Base-by-base conservation (phyloP, 148 eudicot species). In the Drosera capensis region DNA sequence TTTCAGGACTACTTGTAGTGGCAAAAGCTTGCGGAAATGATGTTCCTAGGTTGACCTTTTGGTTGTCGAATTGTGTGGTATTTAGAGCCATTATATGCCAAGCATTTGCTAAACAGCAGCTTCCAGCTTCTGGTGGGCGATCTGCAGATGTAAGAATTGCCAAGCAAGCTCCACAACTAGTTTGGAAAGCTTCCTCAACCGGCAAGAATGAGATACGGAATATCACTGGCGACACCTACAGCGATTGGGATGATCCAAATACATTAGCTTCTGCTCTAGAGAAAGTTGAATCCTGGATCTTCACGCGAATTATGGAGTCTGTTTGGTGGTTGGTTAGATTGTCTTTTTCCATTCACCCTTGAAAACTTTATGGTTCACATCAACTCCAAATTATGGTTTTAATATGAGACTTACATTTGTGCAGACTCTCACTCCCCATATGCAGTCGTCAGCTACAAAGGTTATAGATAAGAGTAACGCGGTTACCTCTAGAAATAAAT, bases 21-120 rank as follows among this genome's bases (percentile, higher is more conserved):
- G 73, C 94, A 61, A 92, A 85, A 74, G 88, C 95, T 59, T 92
- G 99, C 35, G 99, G 99, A 65, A 90, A 74, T 62, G 99, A 92
- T 58, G 99, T 92, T 56, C 86, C 99, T 13, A 81, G 99, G 73
- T 68, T 84, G n/a, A n/a, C n/a, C n/a, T n/a, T n/a, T n/a, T n/a
- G n/a, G n/a, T n/a, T n/a, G n/a, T n/a, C n/a, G n/a, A n/a, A n/a
- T n/a, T n/a, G n/a, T n/a, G n/a, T n/a, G n/a, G n/a, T n/a, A n/a
- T n/a, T n/a, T n/a, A n/a, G n/a, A n/a, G n/a, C n/a, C n/a, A n/a
- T n/a, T n/a, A n/a, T n/a, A n/a, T n/a, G n/a, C n/a, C n/a, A n/a
- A n/a, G n/a, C n/a, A n/a, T n/a, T n/a, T n/a, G n/a, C n/a, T n/a
- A n/a, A n/a, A n/a, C n/a, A n/a, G n/a, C n/a, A n/a, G n/a, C n/a